Conservation (phyloP, 371 early-diverging fungal genomes). For the Mortierella sp. region DNA sequence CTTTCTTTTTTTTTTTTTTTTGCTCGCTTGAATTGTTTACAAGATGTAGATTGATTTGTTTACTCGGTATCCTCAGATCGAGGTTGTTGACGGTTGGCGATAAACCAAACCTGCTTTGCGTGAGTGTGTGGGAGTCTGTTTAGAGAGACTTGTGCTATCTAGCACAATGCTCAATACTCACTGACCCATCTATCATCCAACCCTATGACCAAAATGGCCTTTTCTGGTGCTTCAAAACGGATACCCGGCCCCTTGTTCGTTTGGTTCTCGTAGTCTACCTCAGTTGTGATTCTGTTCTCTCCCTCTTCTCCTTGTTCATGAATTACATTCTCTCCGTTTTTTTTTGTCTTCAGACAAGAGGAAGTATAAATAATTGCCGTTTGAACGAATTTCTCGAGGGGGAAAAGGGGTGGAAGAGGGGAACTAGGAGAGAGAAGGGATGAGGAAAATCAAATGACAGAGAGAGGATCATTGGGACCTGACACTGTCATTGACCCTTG, state of each 20-base stretch:
- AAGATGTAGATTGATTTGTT: background rate
- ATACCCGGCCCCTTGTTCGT: background rate
- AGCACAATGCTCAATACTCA: no score
- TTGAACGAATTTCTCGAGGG: slow-evolving; percentile 9
- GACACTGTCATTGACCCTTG: no score
- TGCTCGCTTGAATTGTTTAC: background rate
- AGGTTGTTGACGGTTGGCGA: no score
- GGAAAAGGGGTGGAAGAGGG: background rate
- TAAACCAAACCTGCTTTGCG: no score
- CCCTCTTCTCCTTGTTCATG: background rate
- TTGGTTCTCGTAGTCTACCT: background rate
- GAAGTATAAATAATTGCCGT: background rate
- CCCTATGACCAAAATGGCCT: no score
- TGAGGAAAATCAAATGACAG: background rate
- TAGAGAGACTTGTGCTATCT: no score
- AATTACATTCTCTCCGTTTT: background rate
- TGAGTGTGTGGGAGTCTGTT: no score
- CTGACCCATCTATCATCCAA: no score
- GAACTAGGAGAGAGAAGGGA: background rate
- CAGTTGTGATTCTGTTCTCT: background rate
- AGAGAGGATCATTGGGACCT: background rate
- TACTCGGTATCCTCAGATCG: no score
- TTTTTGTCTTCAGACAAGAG: background rate
- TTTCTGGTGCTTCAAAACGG: no score
- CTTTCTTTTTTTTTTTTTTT: background rate